Base-by-base conservation (phyloP, 2,329 filamentous ascomycete species). In the Diaporthe aspalathi region DNA sequence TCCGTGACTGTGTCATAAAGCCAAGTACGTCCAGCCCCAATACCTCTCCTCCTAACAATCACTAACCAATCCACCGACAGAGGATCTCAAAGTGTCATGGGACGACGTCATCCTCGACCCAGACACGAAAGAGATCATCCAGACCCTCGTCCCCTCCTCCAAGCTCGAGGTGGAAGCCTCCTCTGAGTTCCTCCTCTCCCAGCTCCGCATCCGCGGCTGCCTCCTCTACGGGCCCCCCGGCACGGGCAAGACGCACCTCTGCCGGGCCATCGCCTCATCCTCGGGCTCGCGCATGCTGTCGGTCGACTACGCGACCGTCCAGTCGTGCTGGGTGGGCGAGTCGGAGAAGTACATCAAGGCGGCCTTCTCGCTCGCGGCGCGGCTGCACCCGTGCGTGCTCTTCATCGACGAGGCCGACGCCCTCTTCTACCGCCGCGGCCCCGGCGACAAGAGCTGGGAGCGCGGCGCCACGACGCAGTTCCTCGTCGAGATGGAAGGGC, bases 141-240 rank as follows among this genome's bases (percentile, higher is more conserved):
- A 63, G 8, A 63, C 49, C 27, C 60, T 63, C 1, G 60, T 63
- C 1, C 60, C 60, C 6, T 63, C 43, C 7, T 63, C 43, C 11
- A 49, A 49, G 27, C 17, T 63, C 27, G 60, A 63, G 1, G 60
- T 49, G 5, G 60, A 63, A 24, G 60, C 43, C 12, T 63, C 60
- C 2, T 63, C 60, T 1, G 60, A 49, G 17, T 63, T 63, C 29
- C 60, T 63, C 43, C 43, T 63, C 0, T 49, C 60, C 1, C 60
- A 63, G 14, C 43, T 63, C 0, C 32, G 57, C 27, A 57, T 78
- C 45, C 75, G 70, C 1, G 77, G 76, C 0, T 75, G 75, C 7
- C n/a, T 79, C 3, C 74, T 79, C 7, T 79, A 76, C 50, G 78
- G 78, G 4, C 78, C 78, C 0, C 78, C 77, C 0, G 78, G 79